These are phyloP conservation scores for Suillus spraguei DNA, from an alignment of 768 basidiomycete genomes.

Conservation along the genomic window DNA sequence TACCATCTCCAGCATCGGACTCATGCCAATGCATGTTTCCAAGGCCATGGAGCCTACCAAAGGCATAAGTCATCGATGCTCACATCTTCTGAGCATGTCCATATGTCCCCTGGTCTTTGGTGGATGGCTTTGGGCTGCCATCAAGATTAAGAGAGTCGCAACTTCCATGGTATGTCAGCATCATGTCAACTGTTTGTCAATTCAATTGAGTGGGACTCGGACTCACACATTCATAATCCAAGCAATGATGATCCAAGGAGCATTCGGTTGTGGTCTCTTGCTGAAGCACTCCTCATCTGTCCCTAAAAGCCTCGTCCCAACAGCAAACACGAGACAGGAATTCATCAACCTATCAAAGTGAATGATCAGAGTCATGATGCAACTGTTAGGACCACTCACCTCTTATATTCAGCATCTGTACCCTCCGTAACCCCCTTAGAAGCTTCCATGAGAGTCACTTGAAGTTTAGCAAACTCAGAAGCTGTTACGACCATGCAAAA, in stretches of 20 bases:
- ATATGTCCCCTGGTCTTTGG: slow-evolving; percentile 21
- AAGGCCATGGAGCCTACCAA: slow-evolving; percentile 27
- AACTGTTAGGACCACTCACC: background rate
- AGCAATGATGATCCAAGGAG: background rate
- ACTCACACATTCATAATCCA: background rate
- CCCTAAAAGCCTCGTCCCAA: background rate
- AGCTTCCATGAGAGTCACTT: slow-evolving; percentile 22
- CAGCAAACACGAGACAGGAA: background rate
- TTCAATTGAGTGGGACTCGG: too few species aligned
- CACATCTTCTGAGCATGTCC: slow-evolving; percentile 41
- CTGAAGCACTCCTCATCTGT: background rate
- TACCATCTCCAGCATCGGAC: slow-evolving; percentile 20
- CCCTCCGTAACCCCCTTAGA: slow-evolving; percentile 36
- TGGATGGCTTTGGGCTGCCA: slow-evolving; percentile 19
- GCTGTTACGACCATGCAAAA: too few species aligned
- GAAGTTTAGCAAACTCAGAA: slow-evolving; percentile 1
- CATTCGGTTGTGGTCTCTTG: background rate
- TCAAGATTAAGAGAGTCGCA: slow-evolving; percentile 32
- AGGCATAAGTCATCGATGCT: slow-evolving; percentile 34
- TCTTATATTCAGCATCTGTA: slow-evolving; percentile 21
- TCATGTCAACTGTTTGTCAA: too few species aligned
- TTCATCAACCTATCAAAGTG: background rate
- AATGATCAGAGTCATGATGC: too few species aligned
- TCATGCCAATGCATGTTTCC: slow-evolving; percentile 34
- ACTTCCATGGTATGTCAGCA: slow-evolving; percentile 14